Evolutionary conservation across 2,329 filamentous ascomycete species (phyloP).

Genomic region (Pestalotiopsis sp.): DNA sequence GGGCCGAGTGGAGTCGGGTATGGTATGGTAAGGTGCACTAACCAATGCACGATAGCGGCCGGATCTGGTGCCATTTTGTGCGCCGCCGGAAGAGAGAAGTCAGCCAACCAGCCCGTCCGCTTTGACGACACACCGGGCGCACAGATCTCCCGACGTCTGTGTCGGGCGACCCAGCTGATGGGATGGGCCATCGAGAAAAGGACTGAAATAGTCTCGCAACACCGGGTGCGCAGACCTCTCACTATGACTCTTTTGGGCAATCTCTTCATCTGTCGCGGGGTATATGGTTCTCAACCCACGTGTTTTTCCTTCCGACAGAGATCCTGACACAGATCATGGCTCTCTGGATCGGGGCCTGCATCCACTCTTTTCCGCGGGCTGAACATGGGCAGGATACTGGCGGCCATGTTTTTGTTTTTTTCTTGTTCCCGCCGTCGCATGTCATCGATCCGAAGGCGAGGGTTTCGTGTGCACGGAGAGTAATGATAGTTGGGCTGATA

Average conservation of each 20-base stretch:
- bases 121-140: conserved; percentile 1
- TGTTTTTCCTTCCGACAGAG: not conserved
- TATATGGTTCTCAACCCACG: not conserved
- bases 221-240: not conserved
- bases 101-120: not conserved
- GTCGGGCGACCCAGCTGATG: not conserved
- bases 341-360: not conserved
- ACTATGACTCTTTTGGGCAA: conserved; percentile 1
- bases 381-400: not conserved
- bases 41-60: not conserved
- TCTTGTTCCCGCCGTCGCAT: not conserved
- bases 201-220: not conserved
- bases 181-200: not conserved
- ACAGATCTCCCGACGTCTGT: conserved; percentile 3
- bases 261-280: not conserved
- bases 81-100: not conserved
- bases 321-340: not conserved
- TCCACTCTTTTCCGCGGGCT: not conserved
- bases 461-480: not conserved
- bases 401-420: not conserved
- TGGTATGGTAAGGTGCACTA: not conserved
- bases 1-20: not conserved
- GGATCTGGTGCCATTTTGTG: not conserved
- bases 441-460: not conserved
- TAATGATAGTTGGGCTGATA: not conserved